Evolutionary conservation across 225 moss, liverwort and hornwort species (phyloP), one percentile per base, ranked within the genome.

Genomic region (Antitrichia curtipendula): DNA sequence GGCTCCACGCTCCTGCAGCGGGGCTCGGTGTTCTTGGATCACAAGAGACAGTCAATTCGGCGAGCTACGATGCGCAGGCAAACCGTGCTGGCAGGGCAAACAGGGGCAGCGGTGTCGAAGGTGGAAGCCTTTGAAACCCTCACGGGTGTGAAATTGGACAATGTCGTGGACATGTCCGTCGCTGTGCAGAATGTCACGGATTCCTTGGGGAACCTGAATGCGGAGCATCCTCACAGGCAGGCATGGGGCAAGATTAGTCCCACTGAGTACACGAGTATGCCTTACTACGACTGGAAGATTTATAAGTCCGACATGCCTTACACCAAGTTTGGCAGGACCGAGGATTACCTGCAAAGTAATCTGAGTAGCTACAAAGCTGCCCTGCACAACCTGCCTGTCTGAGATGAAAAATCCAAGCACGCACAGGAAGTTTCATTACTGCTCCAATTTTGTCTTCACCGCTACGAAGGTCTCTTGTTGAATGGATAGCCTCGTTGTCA

Each of bases 261-360:
- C 52, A 60, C 63, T 14, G 86, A 90, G 5, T 86, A 21, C 3
- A 78, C 81, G 4, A 72, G 59, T 68, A 66, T 19, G 57, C 84
- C 89, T 8, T 69, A 45, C 40, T 80, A 91, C 24, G 89, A 93
- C 87, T 91, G 89, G 86, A 93, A 91, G 81, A 81, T 86, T 58
- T 90, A 90, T 58, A 90, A 93, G 54, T 81, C 88, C 22, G 77
- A 91, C 47, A 9, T 90, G 13, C 90, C 91, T 38, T 81, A 82
- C 81, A 88, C 81, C 40, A 93, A 90, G 49, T 91, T 93, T 34
- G 89, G 83, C 23, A 75, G 73, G 85, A 90, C 89, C 0, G 91
- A 90, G 57, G 90, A 91, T 60, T 93, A 91, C 81, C 69, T 93
- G 78, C 90, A 89, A 78, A 90, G 90, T 78, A 53, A 85, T 88